A percentile compares a stretch with the other conserved stretches of the same genome.
These are phyloP conservation scores for Mycena epipterygia DNA, from an alignment of 768 basidiomycete genomes.

Conservation along the genomic window DNA sequence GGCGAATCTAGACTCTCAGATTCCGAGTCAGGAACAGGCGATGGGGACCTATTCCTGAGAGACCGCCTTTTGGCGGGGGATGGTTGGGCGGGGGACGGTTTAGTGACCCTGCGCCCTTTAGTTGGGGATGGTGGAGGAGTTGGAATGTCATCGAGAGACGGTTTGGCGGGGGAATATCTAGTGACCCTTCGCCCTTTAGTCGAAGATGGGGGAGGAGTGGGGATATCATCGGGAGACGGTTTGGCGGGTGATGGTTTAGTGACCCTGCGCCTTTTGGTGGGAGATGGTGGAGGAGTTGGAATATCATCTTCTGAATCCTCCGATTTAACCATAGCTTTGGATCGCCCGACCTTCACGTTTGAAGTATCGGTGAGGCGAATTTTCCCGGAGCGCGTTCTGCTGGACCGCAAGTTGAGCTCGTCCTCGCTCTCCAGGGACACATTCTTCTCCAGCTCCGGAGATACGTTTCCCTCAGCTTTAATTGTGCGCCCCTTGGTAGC, in stretches of 20 bases:
- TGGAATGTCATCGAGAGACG: neutral
- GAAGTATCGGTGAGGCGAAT: neutral
- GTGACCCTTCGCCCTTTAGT: neutral
- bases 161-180: neutral
- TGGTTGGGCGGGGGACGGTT: neutral
- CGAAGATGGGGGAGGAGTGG: no score
- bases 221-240: neutral
- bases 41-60: conserved; percentile 10
- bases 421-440: conserved; percentile 15
- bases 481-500: neutral
- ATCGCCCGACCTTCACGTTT: neutral
- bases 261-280: neutral
- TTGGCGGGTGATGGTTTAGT: neutral
- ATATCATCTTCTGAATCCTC: neutral
- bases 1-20: conserved; percentile 9
- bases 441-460: neutral
- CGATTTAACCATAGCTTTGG: neutral
- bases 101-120: neutral
- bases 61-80: conserved; percentile 16
- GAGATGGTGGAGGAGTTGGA: neutral
- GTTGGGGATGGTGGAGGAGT: conserved; percentile 6
- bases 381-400: conserved; percentile 28
- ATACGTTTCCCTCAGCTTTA: neutral
- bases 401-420: conserved; percentile 14
- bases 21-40: conserved; percentile 30